phyloP scores from a whole-genome alignment of 345 rosid species.

The Raphanus sativus region DNA sequence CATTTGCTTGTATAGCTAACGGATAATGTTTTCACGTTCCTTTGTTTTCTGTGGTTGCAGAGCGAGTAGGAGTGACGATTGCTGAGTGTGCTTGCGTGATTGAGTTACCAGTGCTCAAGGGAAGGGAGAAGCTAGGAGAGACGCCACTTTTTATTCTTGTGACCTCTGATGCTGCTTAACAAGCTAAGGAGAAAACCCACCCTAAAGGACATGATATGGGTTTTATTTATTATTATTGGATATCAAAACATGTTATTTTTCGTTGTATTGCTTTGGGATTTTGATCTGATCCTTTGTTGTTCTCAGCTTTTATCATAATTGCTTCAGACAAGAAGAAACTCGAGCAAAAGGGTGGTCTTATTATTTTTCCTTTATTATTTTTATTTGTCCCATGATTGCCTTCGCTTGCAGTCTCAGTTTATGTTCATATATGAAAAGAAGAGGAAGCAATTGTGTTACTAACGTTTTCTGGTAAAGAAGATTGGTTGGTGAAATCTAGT shows the following conservation, averaged over 20 bases:
- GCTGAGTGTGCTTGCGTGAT: conserved; percentile 96
- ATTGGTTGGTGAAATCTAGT: conserved; percentile 59
- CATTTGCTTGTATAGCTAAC: not conserved
- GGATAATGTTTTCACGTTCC: too few species aligned
- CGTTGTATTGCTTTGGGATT: conserved; percentile 25
- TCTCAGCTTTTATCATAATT: conserved; percentile 24
- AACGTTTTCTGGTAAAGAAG: conserved; percentile 64
- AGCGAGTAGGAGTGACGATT: conserved; percentile 82
- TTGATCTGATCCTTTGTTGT: conserved; percentile 13
- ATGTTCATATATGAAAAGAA: not conserved
- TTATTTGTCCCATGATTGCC: not conserved
- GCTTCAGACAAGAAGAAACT: conserved; percentile 5
- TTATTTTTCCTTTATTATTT: not conserved
- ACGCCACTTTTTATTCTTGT: conserved; percentile 79
- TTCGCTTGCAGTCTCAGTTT: not conserved
- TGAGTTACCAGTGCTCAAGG: conserved; percentile 88
- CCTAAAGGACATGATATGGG: not conserved
- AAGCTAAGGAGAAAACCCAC: not conserved
- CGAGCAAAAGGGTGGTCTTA: not conserved
- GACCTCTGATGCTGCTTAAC: conserved; percentile 41
- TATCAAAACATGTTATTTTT: conserved; percentile 17
- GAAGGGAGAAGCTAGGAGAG: conserved; percentile 78
- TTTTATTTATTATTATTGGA: not conserved
- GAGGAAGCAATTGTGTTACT: conserved; percentile 50
- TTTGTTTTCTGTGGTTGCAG: conserved; percentile 42